Evolutionary conservation across 1,139 yeast genomes (phyloP), one percentile per base, ranked within the genome.

Genomic region (Meyerozyma guilliermondii): DNA sequence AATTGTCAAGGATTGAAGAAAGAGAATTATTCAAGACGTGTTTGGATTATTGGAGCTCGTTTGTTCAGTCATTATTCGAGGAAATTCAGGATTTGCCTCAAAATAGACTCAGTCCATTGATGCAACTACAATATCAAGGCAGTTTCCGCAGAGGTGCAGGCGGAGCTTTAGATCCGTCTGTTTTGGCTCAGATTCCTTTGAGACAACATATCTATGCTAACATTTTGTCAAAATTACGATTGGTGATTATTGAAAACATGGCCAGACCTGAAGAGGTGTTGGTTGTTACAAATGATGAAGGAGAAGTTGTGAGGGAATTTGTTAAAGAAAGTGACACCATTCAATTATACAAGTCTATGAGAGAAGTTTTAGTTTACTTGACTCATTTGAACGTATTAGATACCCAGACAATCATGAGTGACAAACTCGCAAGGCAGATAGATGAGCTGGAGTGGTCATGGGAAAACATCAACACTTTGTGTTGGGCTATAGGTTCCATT

Each of bases 401-500:
- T 64, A 94, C 98, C 9, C 96, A 92, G 60, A 81, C 80, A 51
- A 92, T 92, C 55, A 89, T 92, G 98, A 83, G 82, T 48, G 88
- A 84, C 49, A 92, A 94, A 66, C 77, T 92, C 50, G 85, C 94
- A 3, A 81, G 85, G 58, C 98, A 92, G 70, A 83, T 91, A 43
- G 98, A 92, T 65, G 98, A 94, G 44, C 76, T 87, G 47, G 98
- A 94, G 68, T 92, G 99, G 99, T 91, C 98, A 29, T 92, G 98
- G 98, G 94, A 89, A 63, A 92, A 91, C 60, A 86, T 92, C 56
- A 92, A 92, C 63, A 92, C 98, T 2, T 73, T 92, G 52, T 92
- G 98, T 72, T 92, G 99, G 99, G 99, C 99, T 6, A 94, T 92
- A 63, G 99, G 99, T 47, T 91, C 98, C 13, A 92, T 94, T 47